Base-by-base conservation (phyloP, 768 basidiomycete species). In the Podaxis sp. region DNA sequence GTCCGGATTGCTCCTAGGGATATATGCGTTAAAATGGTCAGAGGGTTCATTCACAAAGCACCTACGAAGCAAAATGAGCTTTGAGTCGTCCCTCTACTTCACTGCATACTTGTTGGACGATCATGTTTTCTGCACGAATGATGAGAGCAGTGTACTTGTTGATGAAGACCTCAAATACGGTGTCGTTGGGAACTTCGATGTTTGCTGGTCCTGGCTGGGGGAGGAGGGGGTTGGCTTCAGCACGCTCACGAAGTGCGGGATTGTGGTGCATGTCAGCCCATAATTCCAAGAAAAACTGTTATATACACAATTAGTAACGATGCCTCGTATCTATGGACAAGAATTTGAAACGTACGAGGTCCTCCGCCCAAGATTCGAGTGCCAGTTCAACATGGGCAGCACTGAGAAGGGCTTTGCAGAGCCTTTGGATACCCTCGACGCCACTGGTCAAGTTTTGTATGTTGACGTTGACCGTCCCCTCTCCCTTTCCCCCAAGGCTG, bases 261-360 rank as follows among this genome's bases (percentile, higher is more conserved):
- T 83, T 81, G 46, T 76, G 82, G 65, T 84, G 85, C 67, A 95
- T 92, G 68, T 93, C 92, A 12, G 84, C 76, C 89, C 90, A 95
- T 36, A 99, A 75, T 72, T 97, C 93, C 15, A 99, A 77, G 79
- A 96, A 98, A 76, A 95, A 95, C 95, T 97, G 28, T 52, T 58
- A 12, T 44, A 46, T 39, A 22, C 19, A 39, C 11, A 52, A 48
- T 46, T 56, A 58, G 52, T 64, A n/a, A 8, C 3, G 7, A 17
- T 33, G 19, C 15, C 19, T 46, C 42, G 38, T 51, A 57, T n/a
- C 19, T 51, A 49, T 9, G 33, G 39, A 38, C 51, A 52, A 59
- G 42, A 48, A 57, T 61, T 11, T 55, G 46, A 38, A 56, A 64
- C 90, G 68, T 64, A 97, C 96, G 71, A 91, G 66, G 49, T 98